Evolutionary conservation across 768 basidiomycete species (phyloP).

Genomic region (Stropharia rugosoannulata): DNA sequence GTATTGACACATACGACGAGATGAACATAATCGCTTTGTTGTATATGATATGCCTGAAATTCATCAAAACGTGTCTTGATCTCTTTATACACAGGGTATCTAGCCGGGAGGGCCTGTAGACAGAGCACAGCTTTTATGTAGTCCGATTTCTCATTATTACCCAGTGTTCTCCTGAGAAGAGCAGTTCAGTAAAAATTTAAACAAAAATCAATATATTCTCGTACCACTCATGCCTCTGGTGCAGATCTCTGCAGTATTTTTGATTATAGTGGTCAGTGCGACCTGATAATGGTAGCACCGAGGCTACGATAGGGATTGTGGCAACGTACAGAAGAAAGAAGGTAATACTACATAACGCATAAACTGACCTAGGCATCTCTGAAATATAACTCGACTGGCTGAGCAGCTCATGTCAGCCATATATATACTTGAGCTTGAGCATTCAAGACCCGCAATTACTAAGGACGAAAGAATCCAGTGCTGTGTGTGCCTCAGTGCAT

Average conservation of each 20-base stretch:
- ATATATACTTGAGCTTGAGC: too few relatives aligned
- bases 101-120: conserved; percentile 24
- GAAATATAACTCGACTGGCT: background rate
- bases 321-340: background rate
- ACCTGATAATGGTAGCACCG: background rate
- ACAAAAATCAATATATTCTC: background rate
- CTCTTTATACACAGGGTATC: conserved; percentile 9
- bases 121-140: conserved; percentile 29
- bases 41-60: conserved; percentile 32
- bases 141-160: conserved; percentile 17
- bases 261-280: background rate
- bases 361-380: background rate
- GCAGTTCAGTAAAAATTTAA: background rate
- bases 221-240: conserved; percentile 15
- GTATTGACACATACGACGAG: conserved; percentile 24
- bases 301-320: background rate
- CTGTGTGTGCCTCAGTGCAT: too few relatives aligned
- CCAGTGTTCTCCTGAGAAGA: conserved; percentile 23
- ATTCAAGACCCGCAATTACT: too few relatives aligned
- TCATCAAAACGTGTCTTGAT: conserved; percentile 35
- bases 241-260: conserved; percentile 4
- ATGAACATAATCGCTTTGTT: conserved; percentile 26
- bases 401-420: too few relatives aligned
- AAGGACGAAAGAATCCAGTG: too few relatives aligned
- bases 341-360: background rate